These are phyloP conservation scores for Corylus heterophylla DNA, from an alignment of 306 rosid genomes.

Conservation along the genomic window DNA sequence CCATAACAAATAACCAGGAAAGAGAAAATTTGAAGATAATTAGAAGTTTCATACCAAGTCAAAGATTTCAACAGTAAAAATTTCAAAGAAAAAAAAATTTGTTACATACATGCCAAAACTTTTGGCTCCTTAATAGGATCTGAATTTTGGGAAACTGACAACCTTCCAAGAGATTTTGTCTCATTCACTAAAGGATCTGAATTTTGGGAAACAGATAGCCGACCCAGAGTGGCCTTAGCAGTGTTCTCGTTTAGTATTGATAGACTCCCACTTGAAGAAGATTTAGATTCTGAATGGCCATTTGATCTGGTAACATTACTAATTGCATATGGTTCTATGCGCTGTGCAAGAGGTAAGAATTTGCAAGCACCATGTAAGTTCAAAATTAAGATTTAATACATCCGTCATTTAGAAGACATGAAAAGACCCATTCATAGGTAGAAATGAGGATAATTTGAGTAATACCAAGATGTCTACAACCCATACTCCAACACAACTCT, in stretches of 20 bases:
- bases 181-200: conserved; percentile 78
- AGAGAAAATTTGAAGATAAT: conserved; percentile 35
- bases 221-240: conserved; percentile 55
- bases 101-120: conserved; percentile 69
- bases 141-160: conserved; percentile 89
- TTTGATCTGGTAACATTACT: conserved; percentile 62
- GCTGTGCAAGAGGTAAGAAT: conserved; percentile 57
- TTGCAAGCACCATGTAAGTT: conserved; percentile 25
- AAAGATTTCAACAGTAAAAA: conserved; percentile 20
- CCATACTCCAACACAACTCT: conserved; percentile 99
- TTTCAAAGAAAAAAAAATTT: conserved; percentile 5
- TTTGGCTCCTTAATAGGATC: conserved; percentile 80
- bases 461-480: conserved; percentile 96
- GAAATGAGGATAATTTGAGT: conserved; percentile 18
- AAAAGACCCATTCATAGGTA: conserved; percentile 6
- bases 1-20: conserved; percentile 34
- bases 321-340: conserved; percentile 79
- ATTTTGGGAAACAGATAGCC: conserved; percentile 71
- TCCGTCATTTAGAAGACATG: conserved; percentile 22
- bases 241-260: conserved; percentile 63
- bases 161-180: conserved; percentile 81
- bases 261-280: conserved; percentile 58
- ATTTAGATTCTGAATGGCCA: conserved; percentile 81
- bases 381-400: conserved; percentile 24
- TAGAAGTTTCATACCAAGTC: conserved; percentile 15